Percentiles rank a stretch among this genome's conserved stretches.
These are phyloP conservation scores for Candida dajiaensis DNA, from an alignment of 805 yeast species.

Conservation along the genomic window DNA sequence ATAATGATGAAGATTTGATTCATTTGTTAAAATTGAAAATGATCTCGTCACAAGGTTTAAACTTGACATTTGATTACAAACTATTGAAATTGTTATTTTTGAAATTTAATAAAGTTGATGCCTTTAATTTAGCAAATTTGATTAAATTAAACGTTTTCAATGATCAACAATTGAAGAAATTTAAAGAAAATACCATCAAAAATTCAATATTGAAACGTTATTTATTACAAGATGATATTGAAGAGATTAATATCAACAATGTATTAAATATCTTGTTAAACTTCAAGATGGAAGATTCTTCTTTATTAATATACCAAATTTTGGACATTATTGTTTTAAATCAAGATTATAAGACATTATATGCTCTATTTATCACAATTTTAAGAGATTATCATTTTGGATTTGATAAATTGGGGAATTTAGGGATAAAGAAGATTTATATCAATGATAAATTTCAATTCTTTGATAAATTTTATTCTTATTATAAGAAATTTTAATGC, in stretches of 20 bases:
- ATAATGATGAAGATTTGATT: constrained; percentile 19
- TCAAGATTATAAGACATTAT: constrained; percentile 32
- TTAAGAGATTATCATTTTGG: constrained; percentile 48
- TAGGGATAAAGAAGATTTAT: constrained; percentile 10
- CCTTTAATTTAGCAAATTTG: constrained; percentile 16
- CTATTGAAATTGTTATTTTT: constrained; percentile 21
- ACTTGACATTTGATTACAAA: constrained; percentile 28
- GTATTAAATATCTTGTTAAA: constrained; percentile 6
- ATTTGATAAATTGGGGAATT: constrained; percentile 29
- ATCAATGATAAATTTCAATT: constrained; percentile 17
- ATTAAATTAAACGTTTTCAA: constrained; percentile 15
- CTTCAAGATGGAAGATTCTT: constrained; percentile 4
- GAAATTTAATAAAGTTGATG: constrained; percentile 18
- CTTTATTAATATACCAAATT: constrained; percentile 12
- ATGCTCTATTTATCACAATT: constrained; percentile 35
- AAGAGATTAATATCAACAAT: constrained; percentile 6
- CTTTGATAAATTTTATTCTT: constrained; percentile 14
- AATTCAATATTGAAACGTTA: constrained; percentile 10
- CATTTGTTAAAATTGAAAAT: constrained; percentile 29
- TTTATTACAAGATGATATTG: constrained; percentile 8
- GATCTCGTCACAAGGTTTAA: constrained; percentile 30
- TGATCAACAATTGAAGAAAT: constrained; percentile 9
- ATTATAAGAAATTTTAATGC: constrained; percentile 18
- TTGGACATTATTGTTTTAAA: constrained; percentile 16
- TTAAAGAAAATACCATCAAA: constrained; percentile 13